Percentiles rank a stretch among this genome's conserved stretches.
phyloP scores from a whole-genome alignment of 2,329 filamentous ascomycete species.

The Setomelanomma holmii region DNA sequence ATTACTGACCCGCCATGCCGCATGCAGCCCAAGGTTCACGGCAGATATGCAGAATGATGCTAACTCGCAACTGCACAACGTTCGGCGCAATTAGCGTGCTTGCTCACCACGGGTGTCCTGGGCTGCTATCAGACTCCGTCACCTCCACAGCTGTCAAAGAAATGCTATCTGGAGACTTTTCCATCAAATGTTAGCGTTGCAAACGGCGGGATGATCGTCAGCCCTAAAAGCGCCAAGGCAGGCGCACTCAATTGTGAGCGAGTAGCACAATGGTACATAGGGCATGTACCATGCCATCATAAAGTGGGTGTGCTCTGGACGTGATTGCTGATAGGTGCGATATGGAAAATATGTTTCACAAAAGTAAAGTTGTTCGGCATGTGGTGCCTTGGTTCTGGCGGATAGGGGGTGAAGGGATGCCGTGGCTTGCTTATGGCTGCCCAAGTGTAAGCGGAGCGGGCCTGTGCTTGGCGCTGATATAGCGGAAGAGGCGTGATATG shows the following conservation, averaged over 20 bases:
- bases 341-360: slow-evolving; percentile 19
- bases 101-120: slow-evolving; percentile 12
- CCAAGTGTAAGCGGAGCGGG: slow-evolving; percentile 32
- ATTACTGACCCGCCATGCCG: slow-evolving; percentile 27
- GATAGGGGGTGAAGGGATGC: slow-evolving; percentile 27
- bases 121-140: slow-evolving; percentile 5
- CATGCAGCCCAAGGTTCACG: slow-evolving; percentile 29
- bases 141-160: slow-evolving; percentile 4
- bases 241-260: no score
- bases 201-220: no score
- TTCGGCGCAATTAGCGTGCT: slow-evolving; percentile 25
- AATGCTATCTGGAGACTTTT: no score
- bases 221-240: slow-evolving; percentile 9
- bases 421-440: slow-evolving; percentile 15
- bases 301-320: slow-evolving; percentile 11
- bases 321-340: slow-evolving; percentile 18
- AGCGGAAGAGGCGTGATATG: slow-evolving; percentile 20
- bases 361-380: slow-evolving; percentile 11
- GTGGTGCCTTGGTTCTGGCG: slow-evolving; percentile 9
- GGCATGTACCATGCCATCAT: slow-evolving; percentile 10
- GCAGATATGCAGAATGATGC: slow-evolving; percentile 22
- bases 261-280: slow-evolving; percentile 22
- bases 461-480: slow-evolving; percentile 24
- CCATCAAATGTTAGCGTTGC: no score
- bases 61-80: slow-evolving; percentile 19